Evolutionary conservation across 2,329 filamentous ascomycete genomes (phyloP).

Genomic region (Tolypocladium tropicale): DNA sequence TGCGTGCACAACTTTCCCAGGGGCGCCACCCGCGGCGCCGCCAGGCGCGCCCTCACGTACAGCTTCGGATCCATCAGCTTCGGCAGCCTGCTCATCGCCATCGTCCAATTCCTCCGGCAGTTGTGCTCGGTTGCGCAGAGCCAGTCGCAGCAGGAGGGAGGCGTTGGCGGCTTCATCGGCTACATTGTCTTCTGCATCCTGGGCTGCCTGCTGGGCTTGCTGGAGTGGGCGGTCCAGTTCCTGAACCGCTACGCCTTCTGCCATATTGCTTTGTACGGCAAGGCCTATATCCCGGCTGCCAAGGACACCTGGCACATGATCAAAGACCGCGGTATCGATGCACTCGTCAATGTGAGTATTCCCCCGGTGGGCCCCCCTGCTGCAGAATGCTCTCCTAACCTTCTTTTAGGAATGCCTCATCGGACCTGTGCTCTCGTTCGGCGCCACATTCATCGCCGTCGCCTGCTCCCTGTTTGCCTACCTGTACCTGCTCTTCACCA

Average conservation of each 20-base stretch:
- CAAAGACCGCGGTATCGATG: constrained; percentile 83
- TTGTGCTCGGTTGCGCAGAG: constrained; percentile 64
- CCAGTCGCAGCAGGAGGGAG: constrained; percentile 56
- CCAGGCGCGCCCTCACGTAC: constrained; percentile 74
- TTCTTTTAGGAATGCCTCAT: constrained; percentile 60
- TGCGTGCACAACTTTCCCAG: constrained; percentile 59
- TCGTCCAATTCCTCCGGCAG: constrained; percentile 79
- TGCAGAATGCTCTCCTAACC: background rate
- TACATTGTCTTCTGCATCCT: constrained; percentile 62
- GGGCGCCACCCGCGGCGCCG: constrained; percentile 72
- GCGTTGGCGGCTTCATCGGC: constrained; percentile 59
- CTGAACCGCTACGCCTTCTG: constrained; percentile 89
- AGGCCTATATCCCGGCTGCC: constrained; percentile 73
- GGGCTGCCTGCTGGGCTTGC: constrained; percentile 62
- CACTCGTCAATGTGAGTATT: constrained; percentile 57
- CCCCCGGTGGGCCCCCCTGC: background rate
- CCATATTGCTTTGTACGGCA: constrained; percentile 88
- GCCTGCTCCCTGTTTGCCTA: constrained; percentile 73
- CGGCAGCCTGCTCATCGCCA: constrained; percentile 74
- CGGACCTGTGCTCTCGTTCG: constrained; percentile 64
- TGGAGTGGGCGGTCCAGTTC: constrained; percentile 82
- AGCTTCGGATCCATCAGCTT: constrained; percentile 87
- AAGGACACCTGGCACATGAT: constrained; percentile 91
- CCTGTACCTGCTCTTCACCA: constrained; percentile 74
- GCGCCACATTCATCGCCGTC: constrained; percentile 74